A percentile compares a stretch with the other conserved stretches of the same genome.
These are phyloP conservation scores for Fistulinella cinereoalba DNA, from an alignment of 1,284 basidiomycete species.

Conservation along the genomic window DNA sequence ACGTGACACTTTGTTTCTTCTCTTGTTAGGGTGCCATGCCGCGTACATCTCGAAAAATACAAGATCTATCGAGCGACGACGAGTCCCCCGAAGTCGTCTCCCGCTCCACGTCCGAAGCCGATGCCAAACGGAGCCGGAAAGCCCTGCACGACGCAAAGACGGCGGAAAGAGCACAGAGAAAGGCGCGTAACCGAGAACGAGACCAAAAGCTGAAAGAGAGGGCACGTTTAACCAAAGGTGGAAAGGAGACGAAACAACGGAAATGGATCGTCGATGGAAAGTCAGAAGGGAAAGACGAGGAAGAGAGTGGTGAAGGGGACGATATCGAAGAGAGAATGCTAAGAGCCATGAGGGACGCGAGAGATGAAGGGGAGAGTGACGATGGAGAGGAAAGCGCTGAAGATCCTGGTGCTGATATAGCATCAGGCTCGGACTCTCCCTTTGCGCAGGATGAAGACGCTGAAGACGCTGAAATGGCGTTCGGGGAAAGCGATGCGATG, in stretches of 20 bases:
- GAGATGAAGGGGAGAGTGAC: slow-evolving; percentile 7
- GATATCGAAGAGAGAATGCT: slow-evolving; percentile 36
- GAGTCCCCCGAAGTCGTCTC: slow-evolving; percentile 48
- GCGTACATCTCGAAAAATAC: slow-evolving; percentile 17
- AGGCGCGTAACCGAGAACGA: slow-evolving; percentile 40
- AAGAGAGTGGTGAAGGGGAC: background rate
- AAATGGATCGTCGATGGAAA: slow-evolving; percentile 10
- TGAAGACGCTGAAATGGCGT: slow-evolving; percentile 15
- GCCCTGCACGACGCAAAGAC: slow-evolving; percentile 35
- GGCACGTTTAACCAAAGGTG: slow-evolving; percentile 35
- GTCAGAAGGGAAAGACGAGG: slow-evolving; percentile 16
- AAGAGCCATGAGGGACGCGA: slow-evolving; percentile 43
- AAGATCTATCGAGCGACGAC: slow-evolving; percentile 26
- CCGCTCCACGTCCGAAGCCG: slow-evolving; percentile 41
- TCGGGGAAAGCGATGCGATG: background rate
- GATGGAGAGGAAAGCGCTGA: background rate
- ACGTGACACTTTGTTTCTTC: background rate
- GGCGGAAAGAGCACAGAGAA: slow-evolving; percentile 38
- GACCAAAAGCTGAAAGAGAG: slow-evolving; percentile 49
- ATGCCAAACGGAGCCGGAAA: slow-evolving; percentile 34
- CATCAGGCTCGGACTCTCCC: slow-evolving; percentile 10
- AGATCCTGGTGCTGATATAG: slow-evolving; percentile 15
- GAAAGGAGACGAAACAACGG: slow-evolving; percentile 12
- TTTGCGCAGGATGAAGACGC: slow-evolving; percentile 12
- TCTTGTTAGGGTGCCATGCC: background rate